Conservation (phyloP, 2,329 filamentous ascomycete genomes). For the Diaporthe aspalathi region DNA sequence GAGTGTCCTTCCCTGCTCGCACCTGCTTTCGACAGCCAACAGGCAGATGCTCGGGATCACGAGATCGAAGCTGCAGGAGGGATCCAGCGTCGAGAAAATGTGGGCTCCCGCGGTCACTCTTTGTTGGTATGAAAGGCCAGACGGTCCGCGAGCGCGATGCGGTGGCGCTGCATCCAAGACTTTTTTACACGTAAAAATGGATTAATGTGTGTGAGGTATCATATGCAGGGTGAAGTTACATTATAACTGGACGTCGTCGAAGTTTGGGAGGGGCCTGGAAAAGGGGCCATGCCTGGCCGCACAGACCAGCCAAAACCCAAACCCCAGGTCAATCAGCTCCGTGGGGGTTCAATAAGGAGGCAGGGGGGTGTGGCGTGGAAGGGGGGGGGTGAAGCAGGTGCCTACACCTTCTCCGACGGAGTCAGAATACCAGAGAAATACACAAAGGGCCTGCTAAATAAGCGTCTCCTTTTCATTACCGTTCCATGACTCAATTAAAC, state of each 20-base stretch:
- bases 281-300: slow-evolving; percentile 1
- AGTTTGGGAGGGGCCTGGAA: background rate
- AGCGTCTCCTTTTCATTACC: background rate
- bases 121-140: too few species aligned
- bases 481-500: background rate
- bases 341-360: background rate
- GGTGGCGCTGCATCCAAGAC: background rate
- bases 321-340: background rate
- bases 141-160: background rate
- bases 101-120: background rate
- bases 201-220: slow-evolving; percentile 6
- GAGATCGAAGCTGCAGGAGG: background rate
- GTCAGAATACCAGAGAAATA: background rate
- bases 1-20: background rate
- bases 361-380: background rate
- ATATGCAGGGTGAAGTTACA: slow-evolving; percentile 3
- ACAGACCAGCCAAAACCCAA: background rate
- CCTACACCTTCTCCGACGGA: too few species aligned
- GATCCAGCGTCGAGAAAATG: background rate
- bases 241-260: background rate
- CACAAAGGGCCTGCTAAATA: too few species aligned
- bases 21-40: slow-evolving; percentile 1
- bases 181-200: background rate
- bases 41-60: background rate
- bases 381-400: background rate